Percentiles rank a stretch among this genome's conserved stretches.
Conservation (phyloP, 2,329 filamentous ascomycete genomes). For the Penicillium crustosum region DNA sequence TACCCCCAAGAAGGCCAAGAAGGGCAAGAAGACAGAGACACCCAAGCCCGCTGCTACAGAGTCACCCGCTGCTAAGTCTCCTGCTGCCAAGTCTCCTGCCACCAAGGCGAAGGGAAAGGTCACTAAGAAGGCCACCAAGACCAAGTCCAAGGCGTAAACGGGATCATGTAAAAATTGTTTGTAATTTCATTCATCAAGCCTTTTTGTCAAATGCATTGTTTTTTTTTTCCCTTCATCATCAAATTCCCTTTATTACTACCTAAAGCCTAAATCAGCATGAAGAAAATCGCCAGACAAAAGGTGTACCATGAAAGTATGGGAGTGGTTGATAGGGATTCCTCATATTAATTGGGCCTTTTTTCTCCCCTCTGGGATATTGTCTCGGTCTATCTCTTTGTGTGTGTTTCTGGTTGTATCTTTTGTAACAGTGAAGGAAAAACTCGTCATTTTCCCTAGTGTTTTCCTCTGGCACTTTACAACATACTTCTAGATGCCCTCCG, state of each 20-base stretch:
- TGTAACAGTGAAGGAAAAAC: background rate
- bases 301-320: background rate
- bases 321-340: background rate
- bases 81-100: conserved; percentile 15
- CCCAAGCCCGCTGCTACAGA: conserved; percentile 24
- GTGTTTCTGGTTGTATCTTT: background rate
- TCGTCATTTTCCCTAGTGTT: background rate
- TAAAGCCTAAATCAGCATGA: background rate
- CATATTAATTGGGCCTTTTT: background rate
- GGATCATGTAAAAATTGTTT: conserved; percentile 24
- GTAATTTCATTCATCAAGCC: conserved; percentile 22
- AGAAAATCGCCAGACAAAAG: background rate
- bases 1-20: conserved; percentile 39
- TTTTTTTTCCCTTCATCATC: background rate
- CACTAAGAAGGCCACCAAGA: conserved; percentile 34
- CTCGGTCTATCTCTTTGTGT: background rate
- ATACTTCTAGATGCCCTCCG: background rate
- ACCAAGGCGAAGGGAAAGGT: conserved; percentile 28
- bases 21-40: conserved; percentile 33
- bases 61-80: conserved; percentile 27
- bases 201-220: conserved; percentile 21
- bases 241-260: background rate
- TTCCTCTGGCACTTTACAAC: too few relatives aligned
- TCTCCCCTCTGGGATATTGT: background rate
- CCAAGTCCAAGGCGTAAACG: conserved; percentile 32